Evolutionary conservation across 768 basidiomycete species (phyloP), one percentile per base, ranked within the genome.

Genomic region (Lanmaoa pseudosensibilis): DNA sequence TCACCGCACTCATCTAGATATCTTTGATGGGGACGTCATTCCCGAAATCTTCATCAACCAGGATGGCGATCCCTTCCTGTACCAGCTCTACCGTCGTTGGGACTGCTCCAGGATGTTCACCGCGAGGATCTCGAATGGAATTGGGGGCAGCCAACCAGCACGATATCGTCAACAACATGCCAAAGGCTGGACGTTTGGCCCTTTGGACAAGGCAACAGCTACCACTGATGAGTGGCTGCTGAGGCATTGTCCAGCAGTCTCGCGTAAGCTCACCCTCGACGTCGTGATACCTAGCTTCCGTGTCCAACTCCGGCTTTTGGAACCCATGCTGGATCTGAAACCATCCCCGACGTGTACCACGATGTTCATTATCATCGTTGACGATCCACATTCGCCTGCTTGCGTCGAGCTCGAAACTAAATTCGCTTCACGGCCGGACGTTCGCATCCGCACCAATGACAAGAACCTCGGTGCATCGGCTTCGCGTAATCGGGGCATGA

Each of bases 291-390:
- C 85, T 0, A 83, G 77, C 62, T 85, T 82, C 56, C 75, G 84
- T 0, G 83, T 85, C 19, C 69, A 80, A 45, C 57, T 82, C 45
- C 50, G 38, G 1, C 73, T 79, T 49, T 71, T 86, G 30, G 71
- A 77, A 21, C 52, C 54, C 3, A 79, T 84, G n/a, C 68, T 85
- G 11, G 61, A 63, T 7, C 72, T 85, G n/a, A 52, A 74, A 46
- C 60, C 75, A 2, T 78, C 83, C 0, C 10, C 66, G 1, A 76
- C 77, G 0, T 79, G 78, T 58, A 73, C 69, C 1, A 76, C 77
- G 0, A 83, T 82, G 80, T 84, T 81, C 64, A 80, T 85, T 52
- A 71, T 85, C 65, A 81, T 84, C 51, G 65, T 85, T 33, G 85
- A 86, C 57, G 65, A 85, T 61, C 83, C 83, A 0, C n/a, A 54